Evolutionary conservation across 2,329 filamentous ascomycete genomes (phyloP).

Genomic region (Uncinocarpus reesii): DNA sequence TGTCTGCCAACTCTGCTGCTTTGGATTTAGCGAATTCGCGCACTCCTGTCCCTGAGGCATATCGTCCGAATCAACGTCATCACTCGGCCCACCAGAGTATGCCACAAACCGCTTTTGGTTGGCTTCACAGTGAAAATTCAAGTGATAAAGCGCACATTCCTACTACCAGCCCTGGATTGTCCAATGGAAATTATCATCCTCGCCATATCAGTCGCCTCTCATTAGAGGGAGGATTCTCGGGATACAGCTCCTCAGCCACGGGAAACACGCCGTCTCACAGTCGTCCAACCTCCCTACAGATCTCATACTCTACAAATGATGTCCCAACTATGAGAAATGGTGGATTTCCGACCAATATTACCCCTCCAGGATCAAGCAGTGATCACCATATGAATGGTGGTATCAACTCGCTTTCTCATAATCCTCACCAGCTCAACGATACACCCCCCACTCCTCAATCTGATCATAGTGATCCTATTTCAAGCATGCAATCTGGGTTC

Average conservation of each 20-base stretch:
- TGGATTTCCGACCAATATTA: constrained; percentile 37
- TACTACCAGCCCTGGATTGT: constrained; percentile 18
- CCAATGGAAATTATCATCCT: constrained; percentile 9
- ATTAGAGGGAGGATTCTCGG: constrained; percentile 28
- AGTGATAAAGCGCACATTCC: constrained; percentile 22
- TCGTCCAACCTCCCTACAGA: constrained; percentile 49
- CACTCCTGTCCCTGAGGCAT: constrained; percentile 55
- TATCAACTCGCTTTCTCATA: constrained; percentile 47
- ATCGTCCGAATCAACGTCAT: constrained; percentile 56
- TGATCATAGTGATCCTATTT: constrained; percentile 39
- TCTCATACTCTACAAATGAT: constrained; percentile 84
- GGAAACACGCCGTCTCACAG: constrained; percentile 24
- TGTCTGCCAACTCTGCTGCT: constrained; percentile 70
- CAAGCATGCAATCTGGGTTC: constrained; percentile 55
- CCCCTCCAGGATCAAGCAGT: constrained; percentile 48
- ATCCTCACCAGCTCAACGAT: constrained; percentile 49
- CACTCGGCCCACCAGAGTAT: constrained; percentile 54
- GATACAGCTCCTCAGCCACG: constrained; percentile 1
- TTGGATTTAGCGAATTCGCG: constrained; percentile 67
- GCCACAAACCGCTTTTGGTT: constrained; percentile 43
- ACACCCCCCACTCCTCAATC: constrained; percentile 18
- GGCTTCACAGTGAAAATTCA: constrained; percentile 31
- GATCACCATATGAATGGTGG: constrained; percentile 33
- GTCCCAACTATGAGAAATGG: constrained; percentile 69
- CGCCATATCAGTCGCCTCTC: constrained; percentile 38